Evolutionary conservation across 106 monocot species (phyloP), one percentile per base, ranked within the genome.

Genomic region (Allium fistulosum): DNA sequence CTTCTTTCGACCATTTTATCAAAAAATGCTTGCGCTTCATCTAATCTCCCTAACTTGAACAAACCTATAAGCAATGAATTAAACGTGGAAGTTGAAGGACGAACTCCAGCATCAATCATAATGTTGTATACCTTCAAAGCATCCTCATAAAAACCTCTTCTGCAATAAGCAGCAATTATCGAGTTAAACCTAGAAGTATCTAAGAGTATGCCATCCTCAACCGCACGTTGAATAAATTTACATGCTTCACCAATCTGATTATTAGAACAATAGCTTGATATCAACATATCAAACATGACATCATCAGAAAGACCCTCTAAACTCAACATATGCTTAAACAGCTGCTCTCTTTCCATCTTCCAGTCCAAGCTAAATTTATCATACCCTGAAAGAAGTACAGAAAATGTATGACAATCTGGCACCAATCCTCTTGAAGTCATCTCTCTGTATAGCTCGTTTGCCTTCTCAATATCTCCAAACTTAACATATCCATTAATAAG

Each of bases 351-450:
- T 59, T 16, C 18, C 9, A 15, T 59, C n/a, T 22, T 59, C 17
- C 51, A 57, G 72, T 75, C 72, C 49, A 62, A 65, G 8, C 67
- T 50, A 64, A 88, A 88, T 70, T 91, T 96, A 65, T 46, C 66
- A 48, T 78, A 75, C 49, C 85, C 88, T 10, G 91, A 74, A 45
- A 68, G 58, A 69, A 96, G 75, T 53, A 82, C 91, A 80, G 91
- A 91, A 53, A 86, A 80, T 14, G 91, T 96, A 53, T 84, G 86
- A 60, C 75, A 85, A 78, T 96, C 95, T 10, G 95, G 95, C 3
- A 69, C 57, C 28, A 84, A 66, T 45, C 88, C 85, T 37, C 71
- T 85, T 46, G 46, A 64, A n/a, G 65, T 74, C 91, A 96, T 91
- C 67, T 88, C 76, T 15, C 49, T 26, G 69, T 75, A 88, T 57